phyloP scores from a whole-genome alignment of 306 rosid genomes.

The Geum urbanum region DNA sequence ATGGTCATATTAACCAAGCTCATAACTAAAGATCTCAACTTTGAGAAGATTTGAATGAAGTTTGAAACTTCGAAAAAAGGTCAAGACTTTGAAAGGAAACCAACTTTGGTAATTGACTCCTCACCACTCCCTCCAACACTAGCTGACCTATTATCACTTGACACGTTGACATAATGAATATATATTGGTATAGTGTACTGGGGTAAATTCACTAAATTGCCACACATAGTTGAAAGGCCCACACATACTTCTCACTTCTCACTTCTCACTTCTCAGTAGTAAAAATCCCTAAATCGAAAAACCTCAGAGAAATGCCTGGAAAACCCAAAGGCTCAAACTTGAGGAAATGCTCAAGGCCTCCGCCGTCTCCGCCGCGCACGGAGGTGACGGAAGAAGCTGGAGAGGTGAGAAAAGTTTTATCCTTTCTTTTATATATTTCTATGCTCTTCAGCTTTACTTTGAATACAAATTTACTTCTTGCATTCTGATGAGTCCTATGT shows the following conservation, averaged over 20 bases:
- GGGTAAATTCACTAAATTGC: too few species aligned
- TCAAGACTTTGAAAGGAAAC: neutral
- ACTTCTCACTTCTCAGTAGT: neutral
- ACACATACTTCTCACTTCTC: too few species aligned
- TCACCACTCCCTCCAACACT: neutral
- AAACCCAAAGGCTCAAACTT: neutral
- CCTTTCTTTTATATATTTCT: neutral
- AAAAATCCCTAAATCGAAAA: neutral
- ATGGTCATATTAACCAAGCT: conserved; percentile 34
- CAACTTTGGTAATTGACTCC: too few species aligned
- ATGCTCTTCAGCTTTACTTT: neutral
- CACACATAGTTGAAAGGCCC: too few species aligned
- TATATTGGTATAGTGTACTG: too few species aligned
- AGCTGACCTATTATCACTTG: neutral
- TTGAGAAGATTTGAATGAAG: neutral
- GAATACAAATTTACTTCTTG: neutral
- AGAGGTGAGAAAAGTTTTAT: neutral
- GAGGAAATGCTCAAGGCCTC: neutral
- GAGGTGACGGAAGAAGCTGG: neutral
- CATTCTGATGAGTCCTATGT: neutral
- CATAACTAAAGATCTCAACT: neutral
- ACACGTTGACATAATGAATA: neutral
- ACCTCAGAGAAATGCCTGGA: neutral
- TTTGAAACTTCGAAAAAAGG: neutral
- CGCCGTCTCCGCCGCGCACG: neutral